A percentile compares a stretch with the other conserved stretches of the same genome.
These are phyloP conservation scores for Amphicarpaea edgeworthii DNA, from an alignment of 306 rosid genomes.

Conservation along the genomic window DNA sequence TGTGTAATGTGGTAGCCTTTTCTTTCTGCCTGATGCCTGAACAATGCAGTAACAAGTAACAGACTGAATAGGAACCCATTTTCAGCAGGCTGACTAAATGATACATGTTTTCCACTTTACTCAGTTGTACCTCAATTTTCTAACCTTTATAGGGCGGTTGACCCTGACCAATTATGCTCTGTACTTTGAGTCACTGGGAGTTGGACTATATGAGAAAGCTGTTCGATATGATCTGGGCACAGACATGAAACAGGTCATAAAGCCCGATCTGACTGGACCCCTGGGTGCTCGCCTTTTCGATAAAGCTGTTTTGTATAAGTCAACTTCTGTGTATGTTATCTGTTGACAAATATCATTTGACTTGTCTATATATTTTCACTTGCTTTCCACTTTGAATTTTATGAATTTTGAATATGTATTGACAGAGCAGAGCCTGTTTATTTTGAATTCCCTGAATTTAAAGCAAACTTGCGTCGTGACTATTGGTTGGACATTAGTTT, in stretches of 20 bases:
- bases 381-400: constrained; percentile 42
- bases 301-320: constrained; percentile 94
- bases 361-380: constrained; percentile 24
- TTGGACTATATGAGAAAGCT: constrained; percentile 83
- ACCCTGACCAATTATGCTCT: constrained; percentile 84
- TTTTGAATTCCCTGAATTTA: constrained; percentile 95
- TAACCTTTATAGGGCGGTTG: constrained; percentile 74
- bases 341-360: constrained; percentile 32
- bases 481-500: constrained; percentile 93
- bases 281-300: constrained; percentile 95
- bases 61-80: constrained; percentile 21
- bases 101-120: constrained; percentile 15
- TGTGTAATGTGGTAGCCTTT: constrained; percentile 38
- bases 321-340: constrained; percentile 78
- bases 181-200: constrained; percentile 91
- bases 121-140: constrained; percentile 33
- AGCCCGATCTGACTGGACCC: constrained; percentile 93
- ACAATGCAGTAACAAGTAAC: neutral
- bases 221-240: constrained; percentile 79
- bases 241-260: constrained; percentile 84
- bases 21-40: constrained; percentile 36
- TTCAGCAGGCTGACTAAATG: constrained; percentile 16
- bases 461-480: constrained; percentile 85
- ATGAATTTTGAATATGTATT: constrained; percentile 47
- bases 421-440: constrained; percentile 90